phyloP scores from a whole-genome alignment of 1,284 basidiomycete genomes.

The Boletus smithii region DNA sequence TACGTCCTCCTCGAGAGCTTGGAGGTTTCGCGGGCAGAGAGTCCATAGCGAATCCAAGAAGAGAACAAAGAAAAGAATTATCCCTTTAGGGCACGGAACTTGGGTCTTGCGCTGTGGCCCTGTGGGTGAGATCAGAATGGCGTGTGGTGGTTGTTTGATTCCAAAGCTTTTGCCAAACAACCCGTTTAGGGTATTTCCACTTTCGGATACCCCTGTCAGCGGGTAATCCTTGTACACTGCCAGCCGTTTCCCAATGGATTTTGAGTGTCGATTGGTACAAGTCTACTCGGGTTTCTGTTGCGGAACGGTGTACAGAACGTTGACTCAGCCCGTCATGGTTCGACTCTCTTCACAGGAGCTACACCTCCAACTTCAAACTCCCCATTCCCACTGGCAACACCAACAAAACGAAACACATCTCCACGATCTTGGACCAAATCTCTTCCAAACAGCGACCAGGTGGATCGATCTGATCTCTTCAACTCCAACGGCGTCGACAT shows the following conservation, averaged over 20 bases:
- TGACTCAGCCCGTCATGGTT: constrained; percentile 1
- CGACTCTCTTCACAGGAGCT: constrained; percentile 2
- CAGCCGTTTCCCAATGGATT: too few species aligned
- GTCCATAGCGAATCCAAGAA: constrained; percentile 15
- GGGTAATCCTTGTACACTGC: too few species aligned
- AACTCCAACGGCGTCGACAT: not conserved
- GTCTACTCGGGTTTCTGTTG: too few species aligned
- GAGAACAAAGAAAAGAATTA: not conserved
- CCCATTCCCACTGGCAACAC: not conserved
- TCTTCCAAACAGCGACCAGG: constrained; percentile 12
- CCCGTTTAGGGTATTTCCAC: not conserved
- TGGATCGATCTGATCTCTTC: too few species aligned
- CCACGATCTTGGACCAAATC: constrained; percentile 9
- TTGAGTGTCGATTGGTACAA: too few species aligned
- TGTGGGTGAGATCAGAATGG: too few species aligned
- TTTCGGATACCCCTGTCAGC: too few species aligned
- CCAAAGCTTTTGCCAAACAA: constrained; percentile 30
- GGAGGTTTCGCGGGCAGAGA: constrained; percentile 22
- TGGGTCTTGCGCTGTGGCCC: too few species aligned
- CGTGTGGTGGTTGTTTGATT: constrained; percentile 26
- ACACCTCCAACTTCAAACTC: not conserved
- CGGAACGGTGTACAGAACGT: too few species aligned
- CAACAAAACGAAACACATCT: constrained; percentile 13
- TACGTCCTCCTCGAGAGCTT: constrained; percentile 10
- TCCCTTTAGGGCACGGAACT: too few species aligned